Percentiles rank a stretch among this genome's conserved stretches.
These are phyloP conservation scores for Gnomoniopsis smithogilvyi DNA, from an alignment of 2,329 filamentous ascomycete genomes.

Conservation along the genomic window DNA sequence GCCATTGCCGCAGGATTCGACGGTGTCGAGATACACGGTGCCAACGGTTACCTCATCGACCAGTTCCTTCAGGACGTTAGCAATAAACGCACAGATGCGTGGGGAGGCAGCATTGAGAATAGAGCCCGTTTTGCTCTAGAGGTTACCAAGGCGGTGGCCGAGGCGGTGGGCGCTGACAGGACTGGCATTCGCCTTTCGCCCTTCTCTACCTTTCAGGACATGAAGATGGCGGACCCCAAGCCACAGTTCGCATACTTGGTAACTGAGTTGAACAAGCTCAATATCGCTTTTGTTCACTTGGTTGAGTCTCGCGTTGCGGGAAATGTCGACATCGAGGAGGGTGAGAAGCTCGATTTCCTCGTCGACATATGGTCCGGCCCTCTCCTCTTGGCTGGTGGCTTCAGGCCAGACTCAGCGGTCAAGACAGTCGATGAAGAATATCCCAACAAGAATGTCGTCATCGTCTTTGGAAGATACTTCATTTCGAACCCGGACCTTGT, in stretches of 20 bases:
- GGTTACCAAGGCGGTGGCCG: constrained; percentile 46
- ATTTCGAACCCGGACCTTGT: constrained; percentile 43
- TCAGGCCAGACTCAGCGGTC: constrained; percentile 23
- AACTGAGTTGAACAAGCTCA: constrained; percentile 43
- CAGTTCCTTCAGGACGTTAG: constrained; percentile 52
- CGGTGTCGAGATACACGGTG: constrained; percentile 38
- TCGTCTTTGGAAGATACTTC: constrained; percentile 40
- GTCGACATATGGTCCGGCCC: constrained; percentile 28
- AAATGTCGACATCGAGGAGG: constrained; percentile 32
- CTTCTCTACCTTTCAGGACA: constrained; percentile 53
- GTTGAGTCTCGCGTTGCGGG: constrained; percentile 48
- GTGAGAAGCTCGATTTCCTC: constrained; percentile 27
- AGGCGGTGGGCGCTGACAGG: constrained; percentile 47
- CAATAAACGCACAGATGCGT: constrained; percentile 53
- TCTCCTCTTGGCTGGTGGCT: constrained; percentile 29
- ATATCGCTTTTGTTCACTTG: constrained; percentile 55
- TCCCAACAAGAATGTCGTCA: constrained; percentile 22
- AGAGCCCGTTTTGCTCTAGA: constrained; percentile 50
- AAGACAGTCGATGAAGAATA: constrained; percentile 26
- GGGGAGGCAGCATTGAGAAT: constrained; percentile 54
- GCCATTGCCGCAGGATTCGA: constrained; percentile 54
- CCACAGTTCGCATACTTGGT: constrained; percentile 56
- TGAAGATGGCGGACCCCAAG: constrained; percentile 54
- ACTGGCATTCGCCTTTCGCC: constrained; percentile 54
- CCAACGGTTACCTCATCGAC: constrained; percentile 43